phyloP scores from a whole-genome alignment of 768 basidiomycete genomes.

The Boletellus ananiceps region DNA sequence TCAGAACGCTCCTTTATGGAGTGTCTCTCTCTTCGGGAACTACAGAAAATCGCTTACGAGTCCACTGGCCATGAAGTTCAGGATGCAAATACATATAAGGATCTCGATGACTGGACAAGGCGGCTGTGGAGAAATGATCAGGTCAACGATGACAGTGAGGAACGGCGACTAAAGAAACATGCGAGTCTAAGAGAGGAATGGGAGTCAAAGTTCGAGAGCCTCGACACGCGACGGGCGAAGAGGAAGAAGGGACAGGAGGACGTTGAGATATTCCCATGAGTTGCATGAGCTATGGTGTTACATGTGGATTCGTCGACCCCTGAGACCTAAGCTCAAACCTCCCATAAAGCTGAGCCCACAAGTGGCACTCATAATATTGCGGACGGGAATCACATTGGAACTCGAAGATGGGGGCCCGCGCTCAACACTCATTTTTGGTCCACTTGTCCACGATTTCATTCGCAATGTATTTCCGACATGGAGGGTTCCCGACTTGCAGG shows the following conservation, averaged over 20 bases:
- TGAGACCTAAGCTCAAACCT: background rate
- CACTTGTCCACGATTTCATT: no score
- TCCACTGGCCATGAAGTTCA: slow-evolving; percentile 47
- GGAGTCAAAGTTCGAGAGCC: slow-evolving; percentile 37
- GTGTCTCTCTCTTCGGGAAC: slow-evolving; percentile 42
- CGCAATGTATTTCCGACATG: no score
- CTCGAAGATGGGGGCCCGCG: no score
- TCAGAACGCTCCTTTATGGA: slow-evolving; percentile 65
- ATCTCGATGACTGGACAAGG: slow-evolving; percentile 44
- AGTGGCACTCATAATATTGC: background rate
- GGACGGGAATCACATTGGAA: no score
- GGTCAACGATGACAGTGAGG: slow-evolving; percentile 31
- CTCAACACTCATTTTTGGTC: no score
- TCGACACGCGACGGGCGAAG: slow-evolving; percentile 21
- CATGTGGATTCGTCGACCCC: background rate
- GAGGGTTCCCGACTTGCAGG: background rate
- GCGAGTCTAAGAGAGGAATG: slow-evolving; percentile 34
- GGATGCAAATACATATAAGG: slow-evolving; percentile 38
- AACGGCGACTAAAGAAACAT: slow-evolving; percentile 38
- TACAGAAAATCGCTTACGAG: slow-evolving; percentile 53
- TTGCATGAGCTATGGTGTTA: background rate
- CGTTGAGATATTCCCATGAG: slow-evolving; percentile 23
- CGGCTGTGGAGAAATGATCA: slow-evolving; percentile 37
- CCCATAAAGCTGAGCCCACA: background rate
- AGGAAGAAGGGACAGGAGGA: slow-evolving; percentile 22